Evolutionary conservation across 768 basidiomycete species (phyloP), one percentile per base, ranked within the genome.

Genomic region (Termitomyces titanicus): DNA sequence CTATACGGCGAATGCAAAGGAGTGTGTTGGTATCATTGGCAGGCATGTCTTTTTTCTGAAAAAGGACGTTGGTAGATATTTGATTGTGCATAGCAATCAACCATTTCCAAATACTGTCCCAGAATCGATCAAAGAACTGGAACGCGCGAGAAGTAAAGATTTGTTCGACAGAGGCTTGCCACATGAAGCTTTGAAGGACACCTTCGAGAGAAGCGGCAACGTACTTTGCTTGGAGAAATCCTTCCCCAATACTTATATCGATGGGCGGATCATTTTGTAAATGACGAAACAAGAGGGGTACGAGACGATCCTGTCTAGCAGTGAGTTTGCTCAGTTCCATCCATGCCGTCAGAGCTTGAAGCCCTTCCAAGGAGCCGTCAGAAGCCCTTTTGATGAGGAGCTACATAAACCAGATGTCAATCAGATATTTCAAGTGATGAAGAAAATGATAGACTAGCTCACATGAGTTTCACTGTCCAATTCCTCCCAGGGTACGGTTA

Each of bases 61-160:
- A 50, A 2, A 22, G 37, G 5, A 35, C 49, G 1, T 27, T 39
- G 8, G 11, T n/a, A 29, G 31, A 50, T 18, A 50, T 39, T 24
- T 33, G 13, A 35, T 20, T 22, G 20, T 50, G 33, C 9, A 50
- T 3, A 12, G 12, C 34, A n/a, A 18, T 38, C 1, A 50, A 5
- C 49, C 49, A 50, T 33, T 39, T 50, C 49, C 49, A 50, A 29
- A 50, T 38, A 27, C 35, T 40, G 15, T 15, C 4, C 49, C 49
- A 50, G 20, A 40, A 50, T 29, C n/a, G 49, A 27, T 50, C 24
- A 33, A 50, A 50, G 24, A 29, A 15, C 37, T 40, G 38, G 25
- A 50, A 27, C 5, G 49, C 13, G 17, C 38, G 20, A 13, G 35
- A 50, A 11, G 34, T 39, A 2, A 40, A 40, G 18, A 40, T 40